Base-by-base conservation (phyloP, 2,329 filamentous ascomycete species). In the Pestalotiopsis sp. region DNA sequence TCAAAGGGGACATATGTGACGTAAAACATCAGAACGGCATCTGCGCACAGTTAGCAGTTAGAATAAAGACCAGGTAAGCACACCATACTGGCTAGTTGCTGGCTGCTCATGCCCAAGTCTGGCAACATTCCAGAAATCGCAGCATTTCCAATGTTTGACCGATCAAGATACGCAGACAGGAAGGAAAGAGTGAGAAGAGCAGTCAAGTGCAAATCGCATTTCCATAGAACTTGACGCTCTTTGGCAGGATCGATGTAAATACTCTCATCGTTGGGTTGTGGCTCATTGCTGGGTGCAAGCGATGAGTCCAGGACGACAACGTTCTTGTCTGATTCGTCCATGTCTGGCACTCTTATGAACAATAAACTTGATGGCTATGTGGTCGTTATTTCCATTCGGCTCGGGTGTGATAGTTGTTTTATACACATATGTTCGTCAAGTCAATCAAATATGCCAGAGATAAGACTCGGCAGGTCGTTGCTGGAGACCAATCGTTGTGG, bases 1-100 rank as follows among this genome's bases (percentile, higher is more conserved):
- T 68, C 66, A n/a, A 68, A 68, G 9, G 66, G 66, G 41, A 68
- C 60, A 20, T 68, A 68, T 20, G 66, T 68, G 20, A 68, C 66
- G 45, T 68, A 68, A 31, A 68, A 68, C 25, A 68, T 36, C 5
- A 68, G 41, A 17, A 68, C 52, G 25, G 58, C 66, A 57, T 68
- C 66, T 68, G 31, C 23, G 23, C n/a, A 41, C 7, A 45, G 39
- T 62, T 39, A 60, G 14, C 17, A 41, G 4, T 25, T 11, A 41
- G n/a, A 12, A 14, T 12, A 4, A 27, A 13, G 20, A 36, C 20
- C 14, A 9, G 14, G 11, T 4, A 9, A 57, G 5, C 14, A 17
- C 7, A n/a, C 9, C 66, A 23, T 64, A 68, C 66, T 68, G 20
- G 66, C 66, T 4, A 68, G 39, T 9, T 68, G 27, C 36, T 68